Percentiles rank a stretch among this genome's conserved stretches.
Evolutionary conservation across 1,139 yeast species (phyloP).

Genomic region (Petasospora rhodanensis): DNA sequence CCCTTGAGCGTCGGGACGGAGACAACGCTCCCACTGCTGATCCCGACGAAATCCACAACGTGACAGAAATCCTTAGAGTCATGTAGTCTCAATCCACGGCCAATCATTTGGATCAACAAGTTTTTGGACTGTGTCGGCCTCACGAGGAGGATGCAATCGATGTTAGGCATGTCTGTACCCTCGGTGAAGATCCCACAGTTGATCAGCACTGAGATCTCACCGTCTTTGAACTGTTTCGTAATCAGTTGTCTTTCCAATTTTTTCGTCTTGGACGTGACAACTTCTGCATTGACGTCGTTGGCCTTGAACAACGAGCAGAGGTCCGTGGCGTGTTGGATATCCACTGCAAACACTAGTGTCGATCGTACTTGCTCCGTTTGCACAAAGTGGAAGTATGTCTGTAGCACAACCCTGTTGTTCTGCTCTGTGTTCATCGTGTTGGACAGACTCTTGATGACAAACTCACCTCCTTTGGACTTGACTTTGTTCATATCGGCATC

Average conservation of each 20-base stretch:
- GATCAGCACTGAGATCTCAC: constrained; percentile 66
- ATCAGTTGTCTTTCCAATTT: constrained; percentile 46
- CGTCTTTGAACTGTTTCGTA: constrained; percentile 55
- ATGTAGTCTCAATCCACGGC: constrained; percentile 74
- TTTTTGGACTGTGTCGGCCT: constrained; percentile 79
- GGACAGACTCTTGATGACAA: constrained; percentile 47
- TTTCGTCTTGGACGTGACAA: constrained; percentile 66
- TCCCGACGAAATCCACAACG: constrained; percentile 72
- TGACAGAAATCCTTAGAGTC: constrained; percentile 63
- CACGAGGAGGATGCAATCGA: constrained; percentile 74
- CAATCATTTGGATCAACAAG: constrained; percentile 81
- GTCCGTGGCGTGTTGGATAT: constrained; percentile 58
- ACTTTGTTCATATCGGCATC: constrained; percentile 34
- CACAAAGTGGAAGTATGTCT: constrained; percentile 50
- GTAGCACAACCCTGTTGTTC: constrained; percentile 51
- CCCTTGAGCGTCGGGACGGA: constrained; percentile 61
- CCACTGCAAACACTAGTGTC: constrained; percentile 75
- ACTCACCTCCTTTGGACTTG: constrained; percentile 45
- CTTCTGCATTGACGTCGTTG: constrained; percentile 66
- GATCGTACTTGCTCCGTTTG: constrained; percentile 34
- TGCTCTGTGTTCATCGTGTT: constrained; percentile 49
- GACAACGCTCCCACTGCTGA: constrained; percentile 52
- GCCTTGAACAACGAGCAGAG: constrained; percentile 51
- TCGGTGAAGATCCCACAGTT: constrained; percentile 92
- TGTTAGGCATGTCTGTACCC: constrained; percentile 92